phyloP scores from a whole-genome alignment of 345 rosid species.

The Dipteronia dyeriana region DNA sequence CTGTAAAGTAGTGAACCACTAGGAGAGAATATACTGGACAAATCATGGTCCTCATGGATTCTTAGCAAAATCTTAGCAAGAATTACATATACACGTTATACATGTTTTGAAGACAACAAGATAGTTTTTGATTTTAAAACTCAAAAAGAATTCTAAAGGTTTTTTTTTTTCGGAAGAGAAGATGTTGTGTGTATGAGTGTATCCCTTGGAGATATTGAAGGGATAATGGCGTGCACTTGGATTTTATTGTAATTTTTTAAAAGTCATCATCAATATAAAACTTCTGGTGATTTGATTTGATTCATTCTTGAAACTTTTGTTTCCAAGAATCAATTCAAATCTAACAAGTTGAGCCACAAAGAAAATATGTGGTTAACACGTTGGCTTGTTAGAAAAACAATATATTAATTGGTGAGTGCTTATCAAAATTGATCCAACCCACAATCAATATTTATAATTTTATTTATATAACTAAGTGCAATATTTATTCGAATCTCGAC shows the following conservation, averaged over 20 bases:
- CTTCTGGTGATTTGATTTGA: neutral
- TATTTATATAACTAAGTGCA: too few relatives aligned
- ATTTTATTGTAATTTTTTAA: neutral
- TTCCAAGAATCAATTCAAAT: neutral
- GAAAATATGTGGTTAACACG: constrained; percentile 18
- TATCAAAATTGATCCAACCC: too few relatives aligned
- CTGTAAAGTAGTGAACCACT: too few relatives aligned
- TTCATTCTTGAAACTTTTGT: neutral
- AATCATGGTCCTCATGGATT: too few relatives aligned
- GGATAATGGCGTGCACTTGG: neutral
- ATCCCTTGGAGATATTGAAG: constrained; percentile 16
- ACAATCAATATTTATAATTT: too few relatives aligned
- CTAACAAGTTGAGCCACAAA: neutral
- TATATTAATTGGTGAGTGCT: too few relatives aligned
- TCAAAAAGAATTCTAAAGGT: neutral
- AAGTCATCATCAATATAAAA: too few relatives aligned
- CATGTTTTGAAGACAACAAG: neutral
- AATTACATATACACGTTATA: too few relatives aligned
- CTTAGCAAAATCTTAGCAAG: too few relatives aligned
- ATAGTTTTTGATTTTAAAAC: too few relatives aligned
- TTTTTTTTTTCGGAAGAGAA: neutral
- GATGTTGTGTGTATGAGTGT: neutral
- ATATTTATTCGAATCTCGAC: too few relatives aligned
- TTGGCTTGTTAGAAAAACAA: neutral
- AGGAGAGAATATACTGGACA: too few relatives aligned